phyloP scores from a whole-genome alignment of 1,139 yeast genomes.

The Blastobotrys raffinosifermentans region DNA sequence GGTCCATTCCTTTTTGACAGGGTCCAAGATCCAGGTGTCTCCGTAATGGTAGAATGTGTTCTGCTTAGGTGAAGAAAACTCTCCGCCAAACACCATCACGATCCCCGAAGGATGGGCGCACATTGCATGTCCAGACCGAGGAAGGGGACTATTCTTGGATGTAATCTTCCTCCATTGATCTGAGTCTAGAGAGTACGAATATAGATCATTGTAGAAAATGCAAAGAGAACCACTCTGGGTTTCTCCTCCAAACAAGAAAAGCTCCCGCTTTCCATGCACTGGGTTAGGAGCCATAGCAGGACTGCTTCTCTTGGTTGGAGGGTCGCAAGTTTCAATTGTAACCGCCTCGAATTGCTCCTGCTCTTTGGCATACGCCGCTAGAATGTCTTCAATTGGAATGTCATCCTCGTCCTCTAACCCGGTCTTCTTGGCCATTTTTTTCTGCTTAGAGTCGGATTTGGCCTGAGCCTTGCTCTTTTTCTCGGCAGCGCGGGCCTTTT shows the following conservation, averaged over 20 bases:
- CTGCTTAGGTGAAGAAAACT: slow-evolving; percentile 93
- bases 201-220: slow-evolving; percentile 78
- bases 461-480: slow-evolving; percentile 70
- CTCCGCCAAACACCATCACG: slow-evolving; percentile 87
- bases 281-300: slow-evolving; percentile 75
- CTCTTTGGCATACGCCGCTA: slow-evolving; percentile 67
- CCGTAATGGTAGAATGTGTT: slow-evolving; percentile 94
- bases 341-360: slow-evolving; percentile 77
- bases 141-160: slow-evolving; percentile 85
- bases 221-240: slow-evolving; percentile 44
- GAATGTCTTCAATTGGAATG: slow-evolving; percentile 76
- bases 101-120: slow-evolving; percentile 90
- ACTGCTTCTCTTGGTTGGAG: slow-evolving; percentile 67
- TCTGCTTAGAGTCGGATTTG: slow-evolving; percentile 68
- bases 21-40: slow-evolving; percentile 90
- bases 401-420: slow-evolving; percentile 83
- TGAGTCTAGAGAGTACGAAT: slow-evolving; percentile 65
- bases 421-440: slow-evolving; percentile 67
- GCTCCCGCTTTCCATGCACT: slow-evolving; percentile 66
- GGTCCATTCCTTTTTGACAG: slow-evolving; percentile 82
- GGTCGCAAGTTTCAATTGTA: slow-evolving; percentile 47
- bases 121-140: slow-evolving; percentile 92
- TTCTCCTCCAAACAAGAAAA: slow-evolving; percentile 90
- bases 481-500: slow-evolving; percentile 82
- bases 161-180: slow-evolving; percentile 75